A percentile compares a stretch with the other conserved stretches of the same genome.
Conservation (phyloP, 768 basidiomycete genomes). For the Suillus hirtellus region DNA sequence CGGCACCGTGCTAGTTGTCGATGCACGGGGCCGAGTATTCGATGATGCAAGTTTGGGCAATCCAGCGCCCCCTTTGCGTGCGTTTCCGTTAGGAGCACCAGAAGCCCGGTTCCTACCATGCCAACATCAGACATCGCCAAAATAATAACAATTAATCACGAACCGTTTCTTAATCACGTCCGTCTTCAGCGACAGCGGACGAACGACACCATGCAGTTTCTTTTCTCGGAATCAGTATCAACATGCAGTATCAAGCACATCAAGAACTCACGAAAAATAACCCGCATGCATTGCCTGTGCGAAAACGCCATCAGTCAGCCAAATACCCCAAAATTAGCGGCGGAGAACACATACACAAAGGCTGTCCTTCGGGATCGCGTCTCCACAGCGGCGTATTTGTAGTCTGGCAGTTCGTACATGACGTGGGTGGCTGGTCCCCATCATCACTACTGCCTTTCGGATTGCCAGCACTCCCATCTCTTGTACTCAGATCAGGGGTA, state of each 20-base stretch:
- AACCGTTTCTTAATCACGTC: conserved; percentile 97
- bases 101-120: conserved; percentile 73
- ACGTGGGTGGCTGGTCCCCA: conserved; percentile 70
- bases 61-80: conserved; percentile 61
- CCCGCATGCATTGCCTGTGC: conserved; percentile 84
- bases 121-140: conserved; percentile 2
- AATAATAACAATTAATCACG: conserved; percentile 14
- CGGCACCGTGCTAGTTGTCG: conserved; percentile 60
- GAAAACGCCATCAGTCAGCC: conserved; percentile 15
- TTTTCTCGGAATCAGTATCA: conserved; percentile 33
- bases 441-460: conserved; percentile 56
- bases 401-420: conserved; percentile 94
- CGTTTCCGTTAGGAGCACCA: conserved; percentile 62
- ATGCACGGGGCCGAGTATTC: conserved; percentile 68
- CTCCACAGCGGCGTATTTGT: conserved; percentile 95
- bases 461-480: conserved; percentile 30
- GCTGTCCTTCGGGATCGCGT: conserved; percentile 90
- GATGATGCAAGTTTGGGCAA: conserved; percentile 79
- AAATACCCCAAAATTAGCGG: conserved; percentile 9
- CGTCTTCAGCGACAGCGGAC: conserved; percentile 93
- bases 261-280: conserved; percentile 80
- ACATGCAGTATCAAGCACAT: conserved; percentile 1
- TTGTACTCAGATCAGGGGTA: conserved; percentile 59
- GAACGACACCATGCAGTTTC: conserved; percentile 96
- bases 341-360: conserved; percentile 63